phyloP scores from a whole-genome alignment of 805 yeast species.

The Monosporozyma servazzii region DNA sequence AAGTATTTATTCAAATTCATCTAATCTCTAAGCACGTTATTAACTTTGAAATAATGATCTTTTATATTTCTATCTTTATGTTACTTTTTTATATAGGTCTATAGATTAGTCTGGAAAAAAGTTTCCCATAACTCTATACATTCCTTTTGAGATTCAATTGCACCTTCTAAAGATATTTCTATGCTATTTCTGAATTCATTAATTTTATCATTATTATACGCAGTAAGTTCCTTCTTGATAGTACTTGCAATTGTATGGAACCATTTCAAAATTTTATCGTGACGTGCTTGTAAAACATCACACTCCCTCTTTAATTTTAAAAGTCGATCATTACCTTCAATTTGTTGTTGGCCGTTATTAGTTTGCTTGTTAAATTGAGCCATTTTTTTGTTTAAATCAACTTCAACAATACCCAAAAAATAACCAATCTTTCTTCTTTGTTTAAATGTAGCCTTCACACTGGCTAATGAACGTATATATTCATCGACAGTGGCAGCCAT shows the following conservation, averaged over 20 bases:
- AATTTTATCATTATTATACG: slow-evolving; percentile 66
- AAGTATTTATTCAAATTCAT: too few species aligned
- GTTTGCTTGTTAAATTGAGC: slow-evolving; percentile 37
- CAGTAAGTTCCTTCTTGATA: slow-evolving; percentile 56
- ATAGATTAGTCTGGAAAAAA: slow-evolving; percentile 53
- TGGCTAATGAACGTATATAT: slow-evolving; percentile 66
- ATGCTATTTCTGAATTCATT: slow-evolving; percentile 81
- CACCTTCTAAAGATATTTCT: slow-evolving; percentile 82
- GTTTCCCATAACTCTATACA: slow-evolving; percentile 82
- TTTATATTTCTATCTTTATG: neutral
- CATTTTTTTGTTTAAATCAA: slow-evolving; percentile 40
- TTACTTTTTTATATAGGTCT: neutral
- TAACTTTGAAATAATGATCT: neutral
- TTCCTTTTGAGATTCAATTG: slow-evolving; percentile 90
- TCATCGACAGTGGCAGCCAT: slow-evolving; percentile 84
- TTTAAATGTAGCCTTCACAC: slow-evolving; percentile 62
- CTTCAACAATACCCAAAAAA: slow-evolving; percentile 39
- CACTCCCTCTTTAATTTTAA: slow-evolving; percentile 52
- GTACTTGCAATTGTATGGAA: slow-evolving; percentile 57
- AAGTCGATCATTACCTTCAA: slow-evolving; percentile 32
- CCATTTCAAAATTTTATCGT: slow-evolving; percentile 43
- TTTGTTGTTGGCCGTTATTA: slow-evolving; percentile 26
- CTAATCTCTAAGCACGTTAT: too few species aligned
- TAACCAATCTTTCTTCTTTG: slow-evolving; percentile 56
- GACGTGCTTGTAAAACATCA: slow-evolving; percentile 43